A percentile compares a stretch with the other conserved stretches of the same genome.
These are phyloP conservation scores for Deinandra increscens DNA, from an alignment of 129 eudicot genomes.

Conservation along the genomic window DNA sequence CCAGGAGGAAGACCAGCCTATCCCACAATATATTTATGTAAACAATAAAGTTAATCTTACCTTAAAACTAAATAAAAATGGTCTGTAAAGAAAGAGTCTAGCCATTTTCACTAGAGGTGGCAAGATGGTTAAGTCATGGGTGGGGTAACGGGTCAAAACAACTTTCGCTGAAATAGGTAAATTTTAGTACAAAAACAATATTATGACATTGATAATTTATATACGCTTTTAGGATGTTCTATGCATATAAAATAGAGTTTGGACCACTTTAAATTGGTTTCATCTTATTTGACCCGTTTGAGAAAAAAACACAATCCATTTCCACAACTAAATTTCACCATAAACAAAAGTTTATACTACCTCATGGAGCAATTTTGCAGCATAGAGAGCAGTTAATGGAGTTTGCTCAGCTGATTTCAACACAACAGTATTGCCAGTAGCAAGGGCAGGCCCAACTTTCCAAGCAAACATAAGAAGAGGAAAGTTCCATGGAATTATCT, in stretches of 20 bases:
- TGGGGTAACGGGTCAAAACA: conserved; percentile 5
- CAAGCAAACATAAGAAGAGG: conserved; percentile 72
- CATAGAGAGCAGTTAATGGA: conserved; percentile 57
- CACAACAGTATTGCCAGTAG: conserved; percentile 55
- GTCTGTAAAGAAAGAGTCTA: not conserved
- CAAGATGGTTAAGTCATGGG: not conserved
- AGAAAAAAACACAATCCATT: not conserved
- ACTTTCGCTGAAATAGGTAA: not conserved
- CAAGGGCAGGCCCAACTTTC: conserved; percentile 65
- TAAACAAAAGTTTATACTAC: conserved; percentile 18
- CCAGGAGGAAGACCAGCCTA: conserved; percentile 76
- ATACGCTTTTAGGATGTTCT: not conserved
- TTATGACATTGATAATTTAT: not conserved
- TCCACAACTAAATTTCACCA: conserved; percentile 13
- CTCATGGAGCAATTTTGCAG: conserved; percentile 48
- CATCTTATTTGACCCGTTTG: not conserved
- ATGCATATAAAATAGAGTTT: not conserved
- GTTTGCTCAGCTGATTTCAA: conserved; percentile 60
- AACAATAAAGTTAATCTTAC: not conserved
- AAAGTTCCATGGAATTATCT: conserved; percentile 66
- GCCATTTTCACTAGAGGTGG: not conserved
- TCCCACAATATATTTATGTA: conserved; percentile 9
- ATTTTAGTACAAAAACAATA: not conserved
- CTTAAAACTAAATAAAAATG: not conserved
- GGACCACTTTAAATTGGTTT: not conserved